Evolutionary conservation across 2,329 filamentous ascomycete genomes (phyloP).

Genomic region (Ophiostoma sp.): DNA sequence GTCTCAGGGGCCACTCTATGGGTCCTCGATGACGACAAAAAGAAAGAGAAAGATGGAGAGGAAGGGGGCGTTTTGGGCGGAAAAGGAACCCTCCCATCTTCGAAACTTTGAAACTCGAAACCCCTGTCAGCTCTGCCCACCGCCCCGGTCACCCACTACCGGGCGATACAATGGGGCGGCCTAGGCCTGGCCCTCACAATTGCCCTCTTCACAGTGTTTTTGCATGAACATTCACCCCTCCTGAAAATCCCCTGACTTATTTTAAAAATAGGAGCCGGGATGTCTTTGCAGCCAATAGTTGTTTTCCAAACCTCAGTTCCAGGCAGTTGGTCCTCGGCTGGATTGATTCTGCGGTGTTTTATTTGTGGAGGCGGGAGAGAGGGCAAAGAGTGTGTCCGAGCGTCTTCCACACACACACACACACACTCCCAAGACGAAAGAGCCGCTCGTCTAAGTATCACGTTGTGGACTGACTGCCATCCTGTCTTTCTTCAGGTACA

Average conservation of each 20-base stretch:
- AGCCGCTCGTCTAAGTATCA: not conserved
- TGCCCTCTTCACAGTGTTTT: not conserved
- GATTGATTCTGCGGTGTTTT: conserved; percentile 1
- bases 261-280: conserved; percentile 12
- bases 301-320: not conserved
- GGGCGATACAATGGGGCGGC: not conserved
- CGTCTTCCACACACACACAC: not conserved
- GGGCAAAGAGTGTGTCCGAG: not conserved
- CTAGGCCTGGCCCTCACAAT: no score
- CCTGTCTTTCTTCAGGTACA: not conserved
- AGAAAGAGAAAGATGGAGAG: not conserved
- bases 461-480: not conserved
- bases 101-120: not conserved
- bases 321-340: not conserved
- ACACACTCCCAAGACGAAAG: not conserved
- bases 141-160: not conserved
- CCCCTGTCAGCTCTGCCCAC: conserved; percentile 9
- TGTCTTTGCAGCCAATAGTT: not conserved
- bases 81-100: not conserved
- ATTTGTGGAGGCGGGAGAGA: not conserved
- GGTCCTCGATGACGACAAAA: not conserved
- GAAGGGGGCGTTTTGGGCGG: not conserved
- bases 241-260: conserved; percentile 14
- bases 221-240: conserved; percentile 8
- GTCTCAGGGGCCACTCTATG: not conserved